phyloP scores from a whole-genome alignment of 306 rosid species.

The Albizia julibrissin region DNA sequence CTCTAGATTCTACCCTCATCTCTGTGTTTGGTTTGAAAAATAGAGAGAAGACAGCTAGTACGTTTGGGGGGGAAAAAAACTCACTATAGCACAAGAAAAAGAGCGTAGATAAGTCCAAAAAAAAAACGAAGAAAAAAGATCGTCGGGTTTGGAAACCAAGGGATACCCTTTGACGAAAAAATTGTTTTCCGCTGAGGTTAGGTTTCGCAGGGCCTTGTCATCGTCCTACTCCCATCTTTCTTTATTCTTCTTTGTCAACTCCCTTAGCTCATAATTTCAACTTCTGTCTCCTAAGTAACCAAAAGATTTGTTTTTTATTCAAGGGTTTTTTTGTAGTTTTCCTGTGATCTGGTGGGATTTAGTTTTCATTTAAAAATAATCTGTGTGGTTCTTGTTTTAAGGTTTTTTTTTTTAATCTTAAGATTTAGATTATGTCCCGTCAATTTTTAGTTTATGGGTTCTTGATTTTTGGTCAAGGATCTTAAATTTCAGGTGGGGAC shows the following conservation, averaged over 20 bases:
- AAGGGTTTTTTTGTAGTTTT: slow-evolving; percentile 11
- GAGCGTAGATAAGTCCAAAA: not conserved
- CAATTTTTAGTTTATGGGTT: slow-evolving; percentile 1
- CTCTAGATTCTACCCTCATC: slow-evolving; percentile 31
- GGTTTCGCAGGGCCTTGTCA: slow-evolving; percentile 22
- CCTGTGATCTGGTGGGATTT: not conserved
- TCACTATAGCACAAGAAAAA: not conserved
- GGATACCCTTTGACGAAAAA: slow-evolving; percentile 31
- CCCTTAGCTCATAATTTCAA: slow-evolving; percentile 14
- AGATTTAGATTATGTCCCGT: not conserved
- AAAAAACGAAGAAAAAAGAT: not conserved
- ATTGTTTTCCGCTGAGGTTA: slow-evolving; percentile 22
- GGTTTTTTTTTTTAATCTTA: not conserved
- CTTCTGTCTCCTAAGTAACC: slow-evolving; percentile 5
- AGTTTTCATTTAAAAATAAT: not conserved
- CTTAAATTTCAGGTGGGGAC: slow-evolving; percentile 44
- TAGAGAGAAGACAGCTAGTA: slow-evolving; percentile 12
- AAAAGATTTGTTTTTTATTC: slow-evolving; percentile 24
- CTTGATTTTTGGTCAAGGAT: slow-evolving; percentile 33
- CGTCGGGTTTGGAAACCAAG: slow-evolving; percentile 22
- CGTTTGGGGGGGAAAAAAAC: not conserved
- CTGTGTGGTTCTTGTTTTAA: not conserved
- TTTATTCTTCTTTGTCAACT: slow-evolving; percentile 20
- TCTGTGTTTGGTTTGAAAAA: slow-evolving; percentile 29
- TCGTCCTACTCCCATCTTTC: not conserved